Conservation (phyloP, 2,329 filamentous ascomycete species). For the Xylaria arbuscula region DNA sequence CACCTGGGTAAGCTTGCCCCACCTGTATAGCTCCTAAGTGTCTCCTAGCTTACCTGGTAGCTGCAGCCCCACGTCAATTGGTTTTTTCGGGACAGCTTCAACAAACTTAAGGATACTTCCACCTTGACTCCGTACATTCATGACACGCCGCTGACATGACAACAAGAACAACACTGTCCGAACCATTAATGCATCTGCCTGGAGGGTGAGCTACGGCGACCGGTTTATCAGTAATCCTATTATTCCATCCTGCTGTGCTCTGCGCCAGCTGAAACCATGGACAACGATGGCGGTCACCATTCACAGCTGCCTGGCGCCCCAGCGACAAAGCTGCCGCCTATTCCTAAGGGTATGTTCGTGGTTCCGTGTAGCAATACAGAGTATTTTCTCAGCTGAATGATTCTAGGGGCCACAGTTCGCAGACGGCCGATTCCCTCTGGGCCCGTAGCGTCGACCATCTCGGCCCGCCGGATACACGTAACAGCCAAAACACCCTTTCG, state of each 20-base stretch:
- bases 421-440: slow-evolving; percentile 61
- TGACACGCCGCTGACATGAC: slow-evolving; percentile 29
- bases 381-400: slow-evolving; percentile 33
- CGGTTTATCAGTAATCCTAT: not conserved
- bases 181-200: slow-evolving; percentile 32
- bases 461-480: slow-evolving; percentile 68
- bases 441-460: slow-evolving; percentile 52
- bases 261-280: slow-evolving; percentile 17
- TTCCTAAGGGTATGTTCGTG: slow-evolving; percentile 46
- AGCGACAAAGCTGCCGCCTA: slow-evolving; percentile 45
- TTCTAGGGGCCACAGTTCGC: slow-evolving; percentile 59
- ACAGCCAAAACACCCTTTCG: slow-evolving; percentile 74
- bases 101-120: slow-evolving; percentile 21
- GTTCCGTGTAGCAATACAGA: not conserved
- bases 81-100: slow-evolving; percentile 19
- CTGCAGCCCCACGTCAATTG: slow-evolving; percentile 36
- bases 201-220: slow-evolving; percentile 35
- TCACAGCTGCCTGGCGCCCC: slow-evolving; percentile 40
- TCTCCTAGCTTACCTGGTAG: not conserved
- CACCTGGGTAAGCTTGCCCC: too few relatives aligned
- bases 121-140: slow-evolving; percentile 8
- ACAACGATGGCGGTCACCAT: slow-evolving; percentile 15
- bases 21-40: not conserved
- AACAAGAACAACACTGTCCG: not conserved
- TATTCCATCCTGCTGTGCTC: slow-evolving; percentile 7